A percentile compares a stretch with the other conserved stretches of the same genome.
Evolutionary conservation across 2,329 filamentous ascomycete species (phyloP).

Genomic region (Trichoderma cornu-damae): DNA sequence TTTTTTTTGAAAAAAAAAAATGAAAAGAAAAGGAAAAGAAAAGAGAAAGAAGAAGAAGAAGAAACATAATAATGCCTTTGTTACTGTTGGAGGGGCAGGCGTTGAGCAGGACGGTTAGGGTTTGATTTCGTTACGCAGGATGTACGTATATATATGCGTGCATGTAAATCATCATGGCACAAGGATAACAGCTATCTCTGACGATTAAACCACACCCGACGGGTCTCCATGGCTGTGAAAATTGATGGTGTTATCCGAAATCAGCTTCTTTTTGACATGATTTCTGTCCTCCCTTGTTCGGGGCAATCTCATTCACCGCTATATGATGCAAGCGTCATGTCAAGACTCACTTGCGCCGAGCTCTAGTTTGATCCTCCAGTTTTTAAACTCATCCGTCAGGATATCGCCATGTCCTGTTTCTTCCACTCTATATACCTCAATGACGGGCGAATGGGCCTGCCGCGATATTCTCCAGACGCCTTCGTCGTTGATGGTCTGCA

Average conservation of each 20-base stretch:
- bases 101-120: not conserved
- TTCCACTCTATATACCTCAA: slow-evolving; percentile 70
- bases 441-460: slow-evolving; percentile 53
- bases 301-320: not conserved
- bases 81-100: not conserved
- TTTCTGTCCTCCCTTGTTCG: not conserved
- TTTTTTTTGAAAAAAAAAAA: no score
- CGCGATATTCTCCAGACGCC: slow-evolving; percentile 79
- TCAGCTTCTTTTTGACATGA: not conserved
- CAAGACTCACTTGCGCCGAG: slow-evolving; percentile 22
- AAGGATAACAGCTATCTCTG: not conserved
- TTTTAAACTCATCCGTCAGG: slow-evolving; percentile 69
- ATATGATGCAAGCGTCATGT: not conserved
- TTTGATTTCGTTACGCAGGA: not conserved
- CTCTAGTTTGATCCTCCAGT: slow-evolving; percentile 61
- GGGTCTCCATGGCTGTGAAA: no score
- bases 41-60: no score
- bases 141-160: not conserved
- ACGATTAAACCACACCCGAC: not conserved
- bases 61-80: no score
- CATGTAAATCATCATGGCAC: not conserved
- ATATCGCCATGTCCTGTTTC: slow-evolving; percentile 72
- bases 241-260: not conserved
- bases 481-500: slow-evolving; percentile 58
- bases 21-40: no score